These are phyloP conservation scores for Globisporangium nunn DNA, from an alignment of 352 stramenopile species.

Conservation along the genomic window DNA sequence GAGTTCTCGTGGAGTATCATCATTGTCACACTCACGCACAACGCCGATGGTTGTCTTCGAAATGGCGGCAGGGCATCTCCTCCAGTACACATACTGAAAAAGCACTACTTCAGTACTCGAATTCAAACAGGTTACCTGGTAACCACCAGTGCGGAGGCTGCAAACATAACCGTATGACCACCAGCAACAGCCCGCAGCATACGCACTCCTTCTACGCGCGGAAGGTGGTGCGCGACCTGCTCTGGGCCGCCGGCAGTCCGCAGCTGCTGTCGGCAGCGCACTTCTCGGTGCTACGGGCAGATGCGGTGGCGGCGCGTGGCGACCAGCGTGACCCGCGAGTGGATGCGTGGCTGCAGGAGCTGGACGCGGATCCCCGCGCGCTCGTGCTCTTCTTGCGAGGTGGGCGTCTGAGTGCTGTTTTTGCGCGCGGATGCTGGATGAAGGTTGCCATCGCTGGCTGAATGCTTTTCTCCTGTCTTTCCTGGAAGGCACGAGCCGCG, in stretches of 20 bases:
- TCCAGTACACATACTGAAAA: too few species aligned
- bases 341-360: conserved; percentile 35
- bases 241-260: conserved; percentile 54
- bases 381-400: conserved; percentile 49
- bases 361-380: conserved; percentile 33
- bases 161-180: not conserved
- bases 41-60: too few species aligned
- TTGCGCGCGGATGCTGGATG: not conserved
- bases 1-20: too few species aligned
- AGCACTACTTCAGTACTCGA: too few species aligned
- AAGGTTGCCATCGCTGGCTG: not conserved
- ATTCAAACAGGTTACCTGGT: too few species aligned
- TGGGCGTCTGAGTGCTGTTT: conserved; percentile 6
- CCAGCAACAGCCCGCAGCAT: too few species aligned
- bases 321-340: conserved; percentile 17
- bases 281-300: conserved; percentile 39
- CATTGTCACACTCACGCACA: too few species aligned
- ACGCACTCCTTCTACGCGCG: conserved; percentile 14
- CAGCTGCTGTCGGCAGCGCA: conserved; percentile 35
- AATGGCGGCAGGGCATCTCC: too few species aligned
- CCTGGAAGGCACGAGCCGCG: conserved; percentile 23
- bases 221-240: conserved; percentile 63
- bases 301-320: conserved; percentile 17
- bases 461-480: not conserved
- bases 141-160: too few species aligned